These are phyloP conservation scores for Heterobasidion parviporum DNA, from an alignment of 1,284 basidiomycete genomes.

Conservation along the genomic window DNA sequence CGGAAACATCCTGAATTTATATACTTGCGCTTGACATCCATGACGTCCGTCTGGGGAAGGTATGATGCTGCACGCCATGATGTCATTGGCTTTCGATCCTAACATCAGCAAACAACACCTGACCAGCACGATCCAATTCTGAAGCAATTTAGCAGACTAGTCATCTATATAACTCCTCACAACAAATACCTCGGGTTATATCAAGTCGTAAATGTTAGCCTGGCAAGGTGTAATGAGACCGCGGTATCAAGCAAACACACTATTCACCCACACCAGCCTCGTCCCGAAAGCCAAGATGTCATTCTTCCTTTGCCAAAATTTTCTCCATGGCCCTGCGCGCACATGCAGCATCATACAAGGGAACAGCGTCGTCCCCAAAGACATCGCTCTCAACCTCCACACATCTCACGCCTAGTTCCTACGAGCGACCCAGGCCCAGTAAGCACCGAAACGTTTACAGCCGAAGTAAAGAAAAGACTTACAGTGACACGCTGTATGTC, in stretches of 20 bases:
- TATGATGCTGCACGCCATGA: neutral
- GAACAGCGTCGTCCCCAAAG: slow-evolving; percentile 18
- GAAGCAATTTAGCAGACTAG: no score
- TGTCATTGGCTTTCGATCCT: neutral
- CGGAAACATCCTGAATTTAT: slow-evolving; percentile 3
- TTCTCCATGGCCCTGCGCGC: slow-evolving; percentile 40
- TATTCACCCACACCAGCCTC: no score
- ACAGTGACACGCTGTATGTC: slow-evolving; percentile 58
- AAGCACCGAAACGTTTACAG: neutral
- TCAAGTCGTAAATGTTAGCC: no score
- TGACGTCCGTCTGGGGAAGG: neutral
- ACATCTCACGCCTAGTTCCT: slow-evolving; percentile 59
- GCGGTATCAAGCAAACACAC: no score
- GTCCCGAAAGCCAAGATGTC: neutral
- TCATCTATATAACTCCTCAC: no score
- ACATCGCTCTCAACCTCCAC: slow-evolving; percentile 28
- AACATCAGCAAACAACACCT: neutral
- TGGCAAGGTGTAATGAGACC: no score
- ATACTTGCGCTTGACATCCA: neutral
- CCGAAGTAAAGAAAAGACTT: slow-evolving; percentile 16
- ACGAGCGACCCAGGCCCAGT: neutral
- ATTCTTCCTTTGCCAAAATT: slow-evolving; percentile 24
- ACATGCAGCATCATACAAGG: slow-evolving; percentile 42
- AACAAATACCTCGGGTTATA: no score
- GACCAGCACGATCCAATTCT: no score